Percentiles rank a stretch among this genome's conserved stretches.
phyloP scores from a whole-genome alignment of 495 filamentous ascomycete genomes.

The Acidiella bohemica region DNA sequence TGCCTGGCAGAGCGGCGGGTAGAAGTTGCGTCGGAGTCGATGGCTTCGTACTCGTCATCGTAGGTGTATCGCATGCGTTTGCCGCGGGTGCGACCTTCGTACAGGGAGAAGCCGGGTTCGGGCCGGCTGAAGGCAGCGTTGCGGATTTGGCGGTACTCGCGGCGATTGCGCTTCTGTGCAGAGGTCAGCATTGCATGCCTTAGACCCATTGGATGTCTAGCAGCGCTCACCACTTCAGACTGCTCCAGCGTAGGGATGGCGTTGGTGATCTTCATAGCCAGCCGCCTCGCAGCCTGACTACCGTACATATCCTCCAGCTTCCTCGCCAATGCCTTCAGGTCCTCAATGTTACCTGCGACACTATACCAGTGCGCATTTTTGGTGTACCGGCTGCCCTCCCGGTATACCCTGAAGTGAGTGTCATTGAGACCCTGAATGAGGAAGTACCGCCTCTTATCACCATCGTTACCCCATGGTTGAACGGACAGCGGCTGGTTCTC shows the following conservation, averaged over 20 bases:
- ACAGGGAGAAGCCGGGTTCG: slow-evolving; percentile 79
- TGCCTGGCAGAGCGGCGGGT: slow-evolving; percentile 55
- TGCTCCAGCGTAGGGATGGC: slow-evolving; percentile 91
- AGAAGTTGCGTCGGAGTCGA: slow-evolving; percentile 47
- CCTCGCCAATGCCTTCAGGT: slow-evolving; percentile 57
- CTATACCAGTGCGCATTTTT: slow-evolving; percentile 73
- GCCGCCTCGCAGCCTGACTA: slow-evolving; percentile 57
- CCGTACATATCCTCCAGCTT: slow-evolving; percentile 64
- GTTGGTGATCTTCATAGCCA: slow-evolving; percentile 62
- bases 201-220: too few relatives aligned
- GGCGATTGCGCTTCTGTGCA: slow-evolving; percentile 68
- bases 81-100: slow-evolving; percentile 90
- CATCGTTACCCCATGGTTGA: slow-evolving; percentile 87
- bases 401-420: slow-evolving; percentile 84
- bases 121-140: slow-evolving; percentile 81
- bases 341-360: slow-evolving; percentile 79
- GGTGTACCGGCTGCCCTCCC: slow-evolving; percentile 74
- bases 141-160: slow-evolving; percentile 76
- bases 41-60: slow-evolving; percentile 46
- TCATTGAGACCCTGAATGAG: slow-evolving; percentile 90
- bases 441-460: slow-evolving; percentile 82
- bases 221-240: slow-evolving; percentile 60
- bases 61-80: slow-evolving; percentile 94
- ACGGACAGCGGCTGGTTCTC: slow-evolving; percentile 85
- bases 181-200: too few relatives aligned